Evolutionary conservation across 2,329 filamentous ascomycete genomes (phyloP), one percentile per base, ranked within the genome.

Genomic region (Trichoderma koningii): DNA sequence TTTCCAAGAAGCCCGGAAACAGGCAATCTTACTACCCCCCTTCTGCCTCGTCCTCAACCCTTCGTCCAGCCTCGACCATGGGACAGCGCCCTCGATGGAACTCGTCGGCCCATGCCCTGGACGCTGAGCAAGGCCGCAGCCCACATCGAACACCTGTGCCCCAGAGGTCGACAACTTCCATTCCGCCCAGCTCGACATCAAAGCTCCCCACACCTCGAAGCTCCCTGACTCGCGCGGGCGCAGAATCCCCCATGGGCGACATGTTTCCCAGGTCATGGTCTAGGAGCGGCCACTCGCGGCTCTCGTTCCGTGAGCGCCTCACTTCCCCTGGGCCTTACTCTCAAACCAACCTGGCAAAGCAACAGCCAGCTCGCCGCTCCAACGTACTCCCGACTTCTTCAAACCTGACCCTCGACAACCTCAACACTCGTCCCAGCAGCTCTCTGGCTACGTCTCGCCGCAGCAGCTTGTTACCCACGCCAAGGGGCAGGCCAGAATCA

Each of bases 31-130:
- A 63, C 0, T 82, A 84, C 5, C 83, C 77, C 3, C 80, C 68
- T 70, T 74, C 65, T 70, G 79, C 76, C 69, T 76, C 71, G 55
- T 72, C 71, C 63, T 75, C 71, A 63, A 71, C 78, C 55, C 74
- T 82, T 63, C 79, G 82, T 57, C 79, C 83, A 64, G 73, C 78
- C 45, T 78, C 81, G 2, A 80, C 80, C 12, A 69, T 81, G 41
- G 74, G 83, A 65, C 81, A 84, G 64, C 86, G 89, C 57, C 91
- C 91, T 3, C 84, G 87, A 65, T 95, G 91, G 91, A 94, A 88
- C 72, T 73, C 72, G 12, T 90, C 87, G 34, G 85, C 87, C 6
- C 92, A 89, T 70, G 83, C 85, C 5, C 78, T 78, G 7, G 83
- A 87, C 67, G 79, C 87, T n/a, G 83, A 89, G 38, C 84, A 85